Evolutionary conservation across 106 monocot species (phyloP), one percentile per base, ranked within the genome.

Genomic region (Dactylorhiza incarnata): DNA sequence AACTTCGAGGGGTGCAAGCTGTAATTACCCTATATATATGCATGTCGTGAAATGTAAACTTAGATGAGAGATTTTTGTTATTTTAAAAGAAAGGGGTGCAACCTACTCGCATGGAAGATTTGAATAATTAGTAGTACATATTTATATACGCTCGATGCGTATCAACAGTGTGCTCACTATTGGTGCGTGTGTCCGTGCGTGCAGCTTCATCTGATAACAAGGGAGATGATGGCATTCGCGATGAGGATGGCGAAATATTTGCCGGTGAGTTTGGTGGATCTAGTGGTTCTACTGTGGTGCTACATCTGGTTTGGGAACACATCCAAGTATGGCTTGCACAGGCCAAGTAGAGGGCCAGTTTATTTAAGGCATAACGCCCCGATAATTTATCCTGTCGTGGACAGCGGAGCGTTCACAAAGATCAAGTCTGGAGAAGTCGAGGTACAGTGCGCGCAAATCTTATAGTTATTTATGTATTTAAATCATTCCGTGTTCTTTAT

Each of bases 351-450:
- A 6, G 77, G 77, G 8, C 77, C 77, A 0, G 11, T 77, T 14
- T 77, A 51, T 44, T 69, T 77, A 9, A 77, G 68, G 22, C 17
- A 26, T 7, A 77, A 67, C 14, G 51, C 67, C 4, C 29, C 68
- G 53, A 29, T 29, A 29, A n/a, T 17, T 15, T 77, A 67, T 77
- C 77, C 77, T 25, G 68, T 68, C 29, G 23, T 77, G 7, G 77
- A 77, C 12, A n/a, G 26, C n/a, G 77, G 77, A 4, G 68, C 77
- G 3, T 67, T 68, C 23, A 3, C 23, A 5, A 77, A 77, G 77
- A 77, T 77, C 50, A 77, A 77, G 52, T 67, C 66, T 25, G 68
- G 77, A 29, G 50, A 77, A 44, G 55, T 77, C 47, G 49, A 77
- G 77, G 77, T 77, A 65, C 23, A 54, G 1, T 29, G 29, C 29